Conservation (phyloP, 75 land plant genomes). For the Isoetes taiwanensis region DNA sequence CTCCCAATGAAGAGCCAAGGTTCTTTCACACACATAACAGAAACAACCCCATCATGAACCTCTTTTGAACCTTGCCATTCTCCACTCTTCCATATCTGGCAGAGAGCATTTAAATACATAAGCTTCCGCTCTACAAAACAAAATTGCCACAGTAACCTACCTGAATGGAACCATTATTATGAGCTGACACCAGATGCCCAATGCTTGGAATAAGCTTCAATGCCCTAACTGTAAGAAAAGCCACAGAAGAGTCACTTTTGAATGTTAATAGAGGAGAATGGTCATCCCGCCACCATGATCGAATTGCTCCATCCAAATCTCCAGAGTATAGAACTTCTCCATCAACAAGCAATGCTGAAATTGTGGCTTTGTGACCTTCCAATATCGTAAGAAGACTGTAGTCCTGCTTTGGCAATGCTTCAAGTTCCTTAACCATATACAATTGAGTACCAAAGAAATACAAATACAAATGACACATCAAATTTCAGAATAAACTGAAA, state of each 20-base stretch:
- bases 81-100: constrained; percentile 26
- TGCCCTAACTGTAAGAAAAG: constrained; percentile 13
- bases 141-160: neutral
- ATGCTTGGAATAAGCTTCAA: constrained; percentile 2
- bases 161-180: constrained; percentile 24
- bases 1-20: constrained; percentile 19
- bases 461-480: too few species aligned
- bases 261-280: constrained; percentile 56
- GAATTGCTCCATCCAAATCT: constrained; percentile 89
- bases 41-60: constrained; percentile 18
- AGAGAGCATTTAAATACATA: neutral
- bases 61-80: constrained; percentile 7
- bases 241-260: constrained; percentile 6
- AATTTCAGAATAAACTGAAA: too few species aligned
- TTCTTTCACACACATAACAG: constrained; percentile 11
- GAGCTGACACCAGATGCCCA: constrained; percentile 15
- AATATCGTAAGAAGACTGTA: constrained; percentile 42
- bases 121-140: neutral
- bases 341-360: constrained; percentile 46
- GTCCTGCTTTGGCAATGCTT: too few species aligned
- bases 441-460: too few species aligned
- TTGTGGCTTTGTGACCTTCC: constrained; percentile 73
- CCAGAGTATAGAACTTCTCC: constrained; percentile 75
- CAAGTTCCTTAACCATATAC: too few species aligned
- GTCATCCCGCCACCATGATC: constrained; percentile 76